These are phyloP conservation scores for Fusarium verrucosum DNA, from an alignment of 2,329 filamentous ascomycete genomes.

Conservation along the genomic window DNA sequence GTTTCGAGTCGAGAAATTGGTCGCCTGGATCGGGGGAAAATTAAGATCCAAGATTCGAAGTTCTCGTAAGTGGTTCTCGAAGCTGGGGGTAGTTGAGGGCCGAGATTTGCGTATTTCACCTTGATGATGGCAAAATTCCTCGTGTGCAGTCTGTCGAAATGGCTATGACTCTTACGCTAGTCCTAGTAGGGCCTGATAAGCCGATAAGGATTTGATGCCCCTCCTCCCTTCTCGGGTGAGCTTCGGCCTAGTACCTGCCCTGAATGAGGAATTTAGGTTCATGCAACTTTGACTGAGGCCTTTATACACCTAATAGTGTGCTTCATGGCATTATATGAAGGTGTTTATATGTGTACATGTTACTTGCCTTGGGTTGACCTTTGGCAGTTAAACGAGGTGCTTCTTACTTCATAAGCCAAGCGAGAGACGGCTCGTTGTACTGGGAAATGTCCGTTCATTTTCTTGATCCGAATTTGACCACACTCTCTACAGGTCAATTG, in stretches of 20 bases:
- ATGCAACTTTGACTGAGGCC: too few species aligned
- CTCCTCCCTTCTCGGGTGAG: constrained; percentile 50
- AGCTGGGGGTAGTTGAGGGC: constrained; percentile 33
- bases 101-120: constrained; percentile 47
- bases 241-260: constrained; percentile 36
- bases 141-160: constrained; percentile 51
- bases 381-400: too few species aligned
- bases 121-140: constrained; percentile 54
- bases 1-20: constrained; percentile 20
- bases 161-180: constrained; percentile 54
- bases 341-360: too few species aligned
- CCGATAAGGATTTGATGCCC: constrained; percentile 51
- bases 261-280: too few species aligned
- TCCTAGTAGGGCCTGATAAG: constrained; percentile 49
- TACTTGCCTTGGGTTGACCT: too few species aligned
- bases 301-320: too few species aligned
- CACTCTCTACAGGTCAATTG: too few species aligned
- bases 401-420: too few species aligned
- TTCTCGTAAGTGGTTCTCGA: constrained; percentile 27
- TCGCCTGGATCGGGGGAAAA: constrained; percentile 31
- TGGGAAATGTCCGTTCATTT: too few species aligned
- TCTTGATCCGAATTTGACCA: background rate
- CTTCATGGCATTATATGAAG: too few species aligned
- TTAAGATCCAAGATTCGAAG: constrained; percentile 30
- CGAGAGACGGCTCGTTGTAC: too few species aligned